Base-by-base conservation (phyloP, 140 eudicot genomes). In the Cichorium intybus region DNA sequence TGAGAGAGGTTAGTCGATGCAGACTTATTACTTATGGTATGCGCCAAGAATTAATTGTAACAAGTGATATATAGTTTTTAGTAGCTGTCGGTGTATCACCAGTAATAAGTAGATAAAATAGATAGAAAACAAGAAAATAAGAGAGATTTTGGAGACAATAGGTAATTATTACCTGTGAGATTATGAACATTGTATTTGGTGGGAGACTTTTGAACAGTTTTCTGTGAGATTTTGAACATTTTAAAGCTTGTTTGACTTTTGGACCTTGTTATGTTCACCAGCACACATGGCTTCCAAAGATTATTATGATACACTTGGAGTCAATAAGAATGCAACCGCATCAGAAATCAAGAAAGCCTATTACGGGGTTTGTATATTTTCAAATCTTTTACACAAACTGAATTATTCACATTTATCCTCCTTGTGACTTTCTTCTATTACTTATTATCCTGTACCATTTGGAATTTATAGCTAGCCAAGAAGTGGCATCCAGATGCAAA, bases 401-500 rank as follows among this genome's bases (percentile, higher is more conserved):
- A 60, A n/a, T 21, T 5, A 23, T 26, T 28, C 45, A 29, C 26
- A 6, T 28, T 39, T 39, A 37, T 9, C 10, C 28, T 50, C 27
- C 51, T 69, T 20, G 28, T 7, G 34, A 22, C 11, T 60, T 46
- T 26, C 6, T 63, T 16, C 21, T 31, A 26, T 48, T 74, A 48
- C 5, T 68, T 26, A 22, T 20, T 16, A 24, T 41, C 54, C 9
- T 69, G 14, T 63, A 18, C 6, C 53, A 58, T 74, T 28, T 74
- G 73, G 24, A 66, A 48, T 26, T 67, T 63, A 21, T 79, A 92
- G 98, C 89, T 88, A 58, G 98, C 98, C 23, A 88, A 92, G 79
- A 79, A 83, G 72, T 86, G 86, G 69, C 96, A 92, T 68, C 98
- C 98, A 54, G 98, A 92, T 83, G 89, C 85, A 69, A 88, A 92